Conservation (phyloP, 2,329 filamentous ascomycete species). For the Colletotrichum kahawae region DNA sequence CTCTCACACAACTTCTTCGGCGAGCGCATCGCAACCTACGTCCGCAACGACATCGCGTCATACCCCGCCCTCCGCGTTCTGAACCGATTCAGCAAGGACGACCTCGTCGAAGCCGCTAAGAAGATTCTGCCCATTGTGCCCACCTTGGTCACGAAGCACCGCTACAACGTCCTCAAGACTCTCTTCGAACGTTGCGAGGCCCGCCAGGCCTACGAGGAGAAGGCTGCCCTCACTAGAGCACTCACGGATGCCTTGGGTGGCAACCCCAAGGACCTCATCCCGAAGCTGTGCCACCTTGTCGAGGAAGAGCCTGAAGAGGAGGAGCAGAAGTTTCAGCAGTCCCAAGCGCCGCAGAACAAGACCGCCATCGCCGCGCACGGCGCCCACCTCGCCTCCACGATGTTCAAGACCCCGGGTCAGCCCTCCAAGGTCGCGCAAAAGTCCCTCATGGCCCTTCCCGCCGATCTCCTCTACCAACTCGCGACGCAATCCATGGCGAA, state of each 20-base stretch:
- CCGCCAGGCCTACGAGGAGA: slow-evolving; percentile 63
- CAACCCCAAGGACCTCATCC: slow-evolving; percentile 52
- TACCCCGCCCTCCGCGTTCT: slow-evolving; percentile 87
- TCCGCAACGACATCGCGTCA: slow-evolving; percentile 87
- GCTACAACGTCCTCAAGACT: slow-evolving; percentile 80
- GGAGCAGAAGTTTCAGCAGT: slow-evolving; percentile 35
- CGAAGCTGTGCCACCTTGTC: slow-evolving; percentile 53
- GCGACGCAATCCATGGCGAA: slow-evolving; percentile 60
- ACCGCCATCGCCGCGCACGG: slow-evolving; percentile 68
- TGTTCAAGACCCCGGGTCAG: slow-evolving; percentile 76
- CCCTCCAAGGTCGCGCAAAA: slow-evolving; percentile 75
- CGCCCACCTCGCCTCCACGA: slow-evolving; percentile 78
- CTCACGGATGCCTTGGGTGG: slow-evolving; percentile 53
- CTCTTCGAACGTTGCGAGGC: slow-evolving; percentile 83
- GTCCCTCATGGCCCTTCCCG: slow-evolving; percentile 65
- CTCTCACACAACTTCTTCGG: slow-evolving; percentile 83
- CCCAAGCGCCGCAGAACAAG: slow-evolving; percentile 58
- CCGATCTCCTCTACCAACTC: slow-evolving; percentile 65
- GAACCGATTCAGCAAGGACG: slow-evolving; percentile 84
- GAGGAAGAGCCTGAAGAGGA: slow-evolving; percentile 32
- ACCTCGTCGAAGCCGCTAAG: slow-evolving; percentile 75
- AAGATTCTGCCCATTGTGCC: slow-evolving; percentile 76
- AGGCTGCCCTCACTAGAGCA: slow-evolving; percentile 51
- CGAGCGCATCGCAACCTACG: slow-evolving; percentile 77
- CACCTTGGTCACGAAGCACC: slow-evolving; percentile 73